These are phyloP conservation scores for Fusarium sp. DNA, from an alignment of 2,329 filamentous ascomycete species.

Conservation along the genomic window DNA sequence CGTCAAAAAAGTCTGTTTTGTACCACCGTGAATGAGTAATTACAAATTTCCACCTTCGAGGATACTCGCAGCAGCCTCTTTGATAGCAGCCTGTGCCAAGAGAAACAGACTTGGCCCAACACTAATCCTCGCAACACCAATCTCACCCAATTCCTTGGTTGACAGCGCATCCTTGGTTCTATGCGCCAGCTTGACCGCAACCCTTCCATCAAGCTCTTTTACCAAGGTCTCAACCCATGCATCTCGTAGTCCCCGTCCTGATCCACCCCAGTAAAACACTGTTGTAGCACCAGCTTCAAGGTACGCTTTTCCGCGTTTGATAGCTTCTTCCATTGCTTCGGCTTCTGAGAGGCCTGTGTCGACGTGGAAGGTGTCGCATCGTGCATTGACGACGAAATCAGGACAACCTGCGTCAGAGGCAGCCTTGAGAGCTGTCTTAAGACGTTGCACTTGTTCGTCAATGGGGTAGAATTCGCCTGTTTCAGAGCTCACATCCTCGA, in stretches of 20 bases:
- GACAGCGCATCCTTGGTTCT: conserved; percentile 51
- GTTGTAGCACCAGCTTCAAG: conserved; percentile 66
- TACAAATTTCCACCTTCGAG: conserved; percentile 39
- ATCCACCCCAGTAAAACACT: conserved; percentile 68
- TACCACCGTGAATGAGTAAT: not conserved
- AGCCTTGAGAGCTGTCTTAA: conserved; percentile 53
- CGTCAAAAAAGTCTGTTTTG: not conserved
- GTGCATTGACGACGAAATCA: conserved; percentile 66
- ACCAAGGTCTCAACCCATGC: conserved; percentile 59
- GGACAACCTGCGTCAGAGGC: conserved; percentile 59
- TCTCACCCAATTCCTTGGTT: conserved; percentile 53
- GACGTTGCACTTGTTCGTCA: conserved; percentile 58
- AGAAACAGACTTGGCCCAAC: conserved; percentile 59
- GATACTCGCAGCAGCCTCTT: conserved; percentile 46
- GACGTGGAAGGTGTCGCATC: conserved; percentile 62
- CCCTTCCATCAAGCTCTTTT: conserved; percentile 56
- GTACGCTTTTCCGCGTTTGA: conserved; percentile 64
- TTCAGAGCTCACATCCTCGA: conserved; percentile 61
- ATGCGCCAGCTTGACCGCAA: conserved; percentile 58
- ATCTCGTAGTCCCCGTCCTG: conserved; percentile 52
- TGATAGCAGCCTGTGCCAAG: conserved; percentile 51
- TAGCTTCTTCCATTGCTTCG: conserved; percentile 55
- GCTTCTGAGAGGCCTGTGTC: conserved; percentile 45
- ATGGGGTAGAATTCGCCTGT: conserved; percentile 48
- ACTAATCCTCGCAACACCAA: conserved; percentile 65